Percentiles rank a stretch among this genome's conserved stretches.
These are phyloP conservation scores for Calonectria hawksworthii DNA, from an alignment of 2,329 filamentous ascomycete species.

Conservation along the genomic window DNA sequence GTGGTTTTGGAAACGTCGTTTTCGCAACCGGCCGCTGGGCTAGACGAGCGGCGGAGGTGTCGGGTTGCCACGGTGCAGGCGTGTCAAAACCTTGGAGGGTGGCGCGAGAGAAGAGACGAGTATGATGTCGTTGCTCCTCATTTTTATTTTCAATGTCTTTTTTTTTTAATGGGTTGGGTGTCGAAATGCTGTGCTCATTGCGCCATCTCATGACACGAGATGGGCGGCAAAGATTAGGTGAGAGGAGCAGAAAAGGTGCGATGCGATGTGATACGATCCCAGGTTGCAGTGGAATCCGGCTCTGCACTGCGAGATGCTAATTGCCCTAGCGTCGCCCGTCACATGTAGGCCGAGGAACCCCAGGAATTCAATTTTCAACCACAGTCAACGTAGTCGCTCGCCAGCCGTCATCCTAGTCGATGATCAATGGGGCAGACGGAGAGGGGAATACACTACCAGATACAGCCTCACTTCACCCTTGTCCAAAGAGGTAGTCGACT, in stretches of 20 bases:
- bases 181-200: not conserved
- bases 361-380: not conserved
- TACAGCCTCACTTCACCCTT: not conserved
- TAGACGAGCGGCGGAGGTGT: constrained; percentile 8
- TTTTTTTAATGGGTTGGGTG: constrained; percentile 13
- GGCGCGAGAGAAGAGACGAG: not conserved
- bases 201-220: not conserved
- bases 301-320: constrained; percentile 1
- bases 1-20: constrained; percentile 14
- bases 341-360: constrained; percentile 11
- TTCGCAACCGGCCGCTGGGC: not conserved
- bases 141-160: not conserved
- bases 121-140: not conserved
- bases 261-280: not conserved
- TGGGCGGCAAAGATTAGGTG: not conserved
- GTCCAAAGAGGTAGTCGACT: not conserved
- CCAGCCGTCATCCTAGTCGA: not conserved
- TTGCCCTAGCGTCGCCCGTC: not conserved
- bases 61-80: constrained; percentile 9
- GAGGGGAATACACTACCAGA: not conserved
- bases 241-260: not conserved
- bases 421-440: not conserved
- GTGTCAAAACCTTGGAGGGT: constrained; percentile 7
- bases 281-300: not conserved
- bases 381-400: not conserved